These are phyloP conservation scores for Aspergillus ellipticus DNA, from an alignment of 495 filamentous ascomycete species.

Conservation along the genomic window DNA sequence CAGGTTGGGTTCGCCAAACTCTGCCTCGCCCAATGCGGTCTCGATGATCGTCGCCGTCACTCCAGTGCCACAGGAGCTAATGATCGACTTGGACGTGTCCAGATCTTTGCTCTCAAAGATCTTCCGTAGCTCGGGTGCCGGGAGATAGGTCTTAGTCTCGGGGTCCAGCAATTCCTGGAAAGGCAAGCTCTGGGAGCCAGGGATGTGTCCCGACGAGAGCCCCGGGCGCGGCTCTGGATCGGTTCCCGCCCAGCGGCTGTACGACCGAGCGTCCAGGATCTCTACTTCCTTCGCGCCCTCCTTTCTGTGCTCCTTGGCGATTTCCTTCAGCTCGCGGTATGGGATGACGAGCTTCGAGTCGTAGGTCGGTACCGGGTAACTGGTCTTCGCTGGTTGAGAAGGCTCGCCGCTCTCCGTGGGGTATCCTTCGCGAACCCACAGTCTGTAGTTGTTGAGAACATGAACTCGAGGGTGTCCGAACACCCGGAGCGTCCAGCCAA, in stretches of 20 bases:
- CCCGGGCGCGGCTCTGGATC: slow-evolving; percentile 85
- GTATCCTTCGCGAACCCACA: slow-evolving; percentile 78
- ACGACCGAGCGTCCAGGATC: slow-evolving; percentile 82
- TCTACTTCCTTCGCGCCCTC: slow-evolving; percentile 79
- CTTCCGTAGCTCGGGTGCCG: slow-evolving; percentile 63
- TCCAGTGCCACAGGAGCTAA: slow-evolving; percentile 87
- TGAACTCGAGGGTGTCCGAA: slow-evolving; percentile 92
- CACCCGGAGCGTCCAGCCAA: slow-evolving; percentile 85
- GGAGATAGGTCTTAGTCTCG: slow-evolving; percentile 73
- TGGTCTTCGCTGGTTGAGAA: slow-evolving; percentile 50
- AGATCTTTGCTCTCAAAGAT: slow-evolving; percentile 76
- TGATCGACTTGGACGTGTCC: slow-evolving; percentile 78
- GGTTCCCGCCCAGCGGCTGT: slow-evolving; percentile 74
- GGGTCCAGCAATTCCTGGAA: slow-evolving; percentile 78
- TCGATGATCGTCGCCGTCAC: slow-evolving; percentile 94
- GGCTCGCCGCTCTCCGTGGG: slow-evolving; percentile 77
- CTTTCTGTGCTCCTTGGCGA: slow-evolving; percentile 69
- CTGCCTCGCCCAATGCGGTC: slow-evolving; percentile 75
- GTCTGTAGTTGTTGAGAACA: slow-evolving; percentile 87
- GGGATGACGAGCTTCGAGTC: slow-evolving; percentile 55
- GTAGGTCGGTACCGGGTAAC: slow-evolving; percentile 54
- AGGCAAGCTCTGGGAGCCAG: slow-evolving; percentile 79
- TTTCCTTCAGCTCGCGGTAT: slow-evolving; percentile 76
- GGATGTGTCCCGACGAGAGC: slow-evolving; percentile 88
- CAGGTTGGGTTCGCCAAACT: slow-evolving; percentile 61